phyloP scores from a whole-genome alignment of 805 yeast species.

The Hanseniaspora taiwanica region DNA sequence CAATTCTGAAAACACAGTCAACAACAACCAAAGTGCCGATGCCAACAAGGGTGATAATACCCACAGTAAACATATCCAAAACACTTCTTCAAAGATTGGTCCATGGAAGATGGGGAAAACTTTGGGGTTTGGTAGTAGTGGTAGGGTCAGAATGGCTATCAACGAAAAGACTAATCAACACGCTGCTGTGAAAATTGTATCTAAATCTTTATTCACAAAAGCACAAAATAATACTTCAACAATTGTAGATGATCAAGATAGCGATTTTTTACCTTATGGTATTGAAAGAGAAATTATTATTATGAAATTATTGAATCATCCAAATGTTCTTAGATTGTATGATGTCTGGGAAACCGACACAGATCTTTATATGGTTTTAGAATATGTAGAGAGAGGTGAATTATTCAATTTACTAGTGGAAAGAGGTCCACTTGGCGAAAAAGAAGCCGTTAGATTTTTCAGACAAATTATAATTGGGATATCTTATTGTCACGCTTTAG shows the following conservation, averaged over 20 bases:
- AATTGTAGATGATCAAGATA: constrained; percentile 31
- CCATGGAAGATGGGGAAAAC: constrained; percentile 97
- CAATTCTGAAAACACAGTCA: too few species aligned
- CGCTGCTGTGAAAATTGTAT: constrained; percentile 94
- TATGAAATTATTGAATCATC: constrained; percentile 69
- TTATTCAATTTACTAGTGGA: constrained; percentile 83
- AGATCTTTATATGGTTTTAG: constrained; percentile 74
- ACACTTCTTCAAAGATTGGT: constrained; percentile 35
- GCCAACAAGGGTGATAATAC: neutral
- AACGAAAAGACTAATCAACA: constrained; percentile 73
- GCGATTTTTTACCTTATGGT: constrained; percentile 62
- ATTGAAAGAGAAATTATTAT: constrained; percentile 76
- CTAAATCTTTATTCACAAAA: constrained; percentile 57
- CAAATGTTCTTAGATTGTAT: constrained; percentile 63
- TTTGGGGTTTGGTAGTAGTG: constrained; percentile 92
- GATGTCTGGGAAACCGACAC: constrained; percentile 84
- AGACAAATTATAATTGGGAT: constrained; percentile 76
- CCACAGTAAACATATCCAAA: neutral
- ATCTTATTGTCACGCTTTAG: constrained; percentile 71
- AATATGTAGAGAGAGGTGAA: constrained; percentile 96
- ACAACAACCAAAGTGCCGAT: neutral
- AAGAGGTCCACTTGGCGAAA: constrained; percentile 76
- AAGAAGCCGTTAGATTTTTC: constrained; percentile 82
- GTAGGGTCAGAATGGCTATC: constrained; percentile 85
- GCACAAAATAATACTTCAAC: constrained; percentile 16